phyloP scores from a whole-genome alignment of 352 stramenopile genomes.

The Phytopythium vexans region DNA sequence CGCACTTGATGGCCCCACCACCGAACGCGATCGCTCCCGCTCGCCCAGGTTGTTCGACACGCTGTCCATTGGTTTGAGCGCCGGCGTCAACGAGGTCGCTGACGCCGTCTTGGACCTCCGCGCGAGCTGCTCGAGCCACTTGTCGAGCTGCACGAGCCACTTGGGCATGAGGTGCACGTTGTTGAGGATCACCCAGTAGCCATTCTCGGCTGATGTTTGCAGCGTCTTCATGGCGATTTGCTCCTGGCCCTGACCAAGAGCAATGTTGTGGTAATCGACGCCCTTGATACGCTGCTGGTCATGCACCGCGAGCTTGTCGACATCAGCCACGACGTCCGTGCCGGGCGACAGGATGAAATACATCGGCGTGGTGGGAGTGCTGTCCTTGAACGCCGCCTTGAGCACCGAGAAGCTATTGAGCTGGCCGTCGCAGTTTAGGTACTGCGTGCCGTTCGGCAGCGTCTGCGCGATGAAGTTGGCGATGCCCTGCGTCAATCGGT shows the following conservation, averaged over 20 bases:
- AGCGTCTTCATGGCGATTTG: slow-evolving; percentile 88
- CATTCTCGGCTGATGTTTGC: slow-evolving; percentile 83
- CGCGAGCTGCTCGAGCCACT: slow-evolving; percentile 85
- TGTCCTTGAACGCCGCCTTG: slow-evolving; percentile 92
- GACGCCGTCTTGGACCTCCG: slow-evolving; percentile 57
- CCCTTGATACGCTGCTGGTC: slow-evolving; percentile 92
- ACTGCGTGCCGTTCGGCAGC: slow-evolving; percentile 77
- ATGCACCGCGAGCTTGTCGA: slow-evolving; percentile 93
- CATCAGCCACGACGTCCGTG: slow-evolving; percentile 95
- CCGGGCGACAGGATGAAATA: slow-evolving; percentile 97
- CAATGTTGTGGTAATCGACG: slow-evolving; percentile 96
- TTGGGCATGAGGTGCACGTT: slow-evolving; percentile 94
- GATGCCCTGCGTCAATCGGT: slow-evolving; percentile 92
- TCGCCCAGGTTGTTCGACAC: slow-evolving; percentile 3
- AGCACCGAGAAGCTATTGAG: slow-evolving; percentile 95
- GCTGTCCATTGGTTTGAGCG: not conserved
- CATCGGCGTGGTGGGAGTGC: slow-evolving; percentile 93
- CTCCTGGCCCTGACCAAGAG: slow-evolving; percentile 93
- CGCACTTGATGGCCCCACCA: slow-evolving; percentile 9
- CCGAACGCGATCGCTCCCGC: slow-evolving; percentile 13
- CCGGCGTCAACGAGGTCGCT: slow-evolving; percentile 23
- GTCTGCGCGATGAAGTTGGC: slow-evolving; percentile 90
- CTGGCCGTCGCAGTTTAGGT: slow-evolving; percentile 84
- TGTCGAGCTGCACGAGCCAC: slow-evolving; percentile 92
- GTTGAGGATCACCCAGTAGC: slow-evolving; percentile 94